Evolutionary conservation across 495 filamentous ascomycete genomes (phyloP), one percentile per base, ranked within the genome.

Genomic region (Aspergillus coremiiformis): DNA sequence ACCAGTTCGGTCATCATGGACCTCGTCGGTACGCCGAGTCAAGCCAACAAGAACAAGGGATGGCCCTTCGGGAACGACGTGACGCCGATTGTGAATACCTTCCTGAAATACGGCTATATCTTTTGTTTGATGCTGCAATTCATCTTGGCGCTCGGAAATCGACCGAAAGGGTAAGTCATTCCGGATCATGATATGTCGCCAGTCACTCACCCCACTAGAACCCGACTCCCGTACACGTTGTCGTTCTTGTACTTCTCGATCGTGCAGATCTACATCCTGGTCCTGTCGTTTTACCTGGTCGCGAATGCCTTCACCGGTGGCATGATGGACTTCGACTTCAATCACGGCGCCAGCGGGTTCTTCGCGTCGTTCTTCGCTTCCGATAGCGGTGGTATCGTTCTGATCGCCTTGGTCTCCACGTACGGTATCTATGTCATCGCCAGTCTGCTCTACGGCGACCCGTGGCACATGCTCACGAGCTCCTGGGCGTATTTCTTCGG

Each of bases 391-490:
- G 84, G 89, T 60, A 88, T 96, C 64, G 95, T 98, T 66, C 77
- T 97, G 57, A 83, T 98, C 51, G 93, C 93, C 4, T 72, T 97
- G 63, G 81, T 87, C 47, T 88, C 93, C 29, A 97, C 92, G 41
- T 96, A 95, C 67, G 93, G 93, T 61, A 79, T 97, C 51, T 97
- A 96, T 79, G 95, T 87, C 69, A 71, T 96, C 24, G 90, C 90
- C 24, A 95, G 89, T 49, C 90, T 98, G 78, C 72, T 98, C 74
- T 97, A 98, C 70, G 79, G 95, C 61, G 93, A 98, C 66, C 93
- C 93, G n/a, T 98, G 92, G 92, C 93, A 98, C 78, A 96, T 98
- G 87, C 90, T 98, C 75, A 90, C 90, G 63, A 95, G 89, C 27
- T 96, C 95, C 71, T 87, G 88, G 54, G 82, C 89, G 55, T 97